These are phyloP conservation scores for Handroanthus guayacan DNA, from an alignment of 257 asterid genomes.

Conservation along the genomic window DNA sequence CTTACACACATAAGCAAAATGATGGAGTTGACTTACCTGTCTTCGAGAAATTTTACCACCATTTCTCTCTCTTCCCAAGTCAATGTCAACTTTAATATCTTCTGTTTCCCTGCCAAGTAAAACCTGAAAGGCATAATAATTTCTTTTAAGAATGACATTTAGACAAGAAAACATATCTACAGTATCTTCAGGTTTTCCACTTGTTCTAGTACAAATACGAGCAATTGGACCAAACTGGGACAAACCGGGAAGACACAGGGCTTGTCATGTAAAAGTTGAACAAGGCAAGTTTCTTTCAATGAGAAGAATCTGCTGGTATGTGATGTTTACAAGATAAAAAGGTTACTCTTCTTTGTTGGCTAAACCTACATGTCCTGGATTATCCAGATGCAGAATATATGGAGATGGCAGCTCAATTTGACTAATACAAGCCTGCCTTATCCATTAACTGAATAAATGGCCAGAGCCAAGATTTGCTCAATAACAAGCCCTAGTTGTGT, in stretches of 20 bases:
- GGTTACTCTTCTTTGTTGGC: background rate
- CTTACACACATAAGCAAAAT: background rate
- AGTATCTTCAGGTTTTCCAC: constrained; percentile 1
- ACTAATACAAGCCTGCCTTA: background rate
- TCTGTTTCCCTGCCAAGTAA: constrained; percentile 74
- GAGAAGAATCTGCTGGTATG: background rate
- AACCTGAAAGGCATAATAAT: constrained; percentile 57
- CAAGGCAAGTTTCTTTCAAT: background rate
- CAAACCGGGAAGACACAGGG: background rate
- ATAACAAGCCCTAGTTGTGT: background rate
- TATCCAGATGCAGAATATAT: constrained; percentile 4
- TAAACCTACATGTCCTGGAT: constrained; percentile 2
- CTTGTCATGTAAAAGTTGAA: background rate
- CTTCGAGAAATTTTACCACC: constrained; percentile 75
- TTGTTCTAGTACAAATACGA: background rate
- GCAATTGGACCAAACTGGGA: background rate
- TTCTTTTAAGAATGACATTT: constrained; percentile 36
- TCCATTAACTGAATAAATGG: background rate
- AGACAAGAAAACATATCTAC: constrained; percentile 14
- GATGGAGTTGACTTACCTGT: constrained; percentile 56
- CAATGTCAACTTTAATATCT: constrained; percentile 74
- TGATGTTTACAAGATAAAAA: background rate
- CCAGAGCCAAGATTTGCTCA: background rate
- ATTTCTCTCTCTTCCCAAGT: constrained; percentile 68
- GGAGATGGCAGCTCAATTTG: constrained; percentile 9